A percentile compares a stretch with the other conserved stretches of the same genome.
These are phyloP conservation scores for Salix suchowensis DNA, from an alignment of 345 rosid species.

Conservation along the genomic window DNA sequence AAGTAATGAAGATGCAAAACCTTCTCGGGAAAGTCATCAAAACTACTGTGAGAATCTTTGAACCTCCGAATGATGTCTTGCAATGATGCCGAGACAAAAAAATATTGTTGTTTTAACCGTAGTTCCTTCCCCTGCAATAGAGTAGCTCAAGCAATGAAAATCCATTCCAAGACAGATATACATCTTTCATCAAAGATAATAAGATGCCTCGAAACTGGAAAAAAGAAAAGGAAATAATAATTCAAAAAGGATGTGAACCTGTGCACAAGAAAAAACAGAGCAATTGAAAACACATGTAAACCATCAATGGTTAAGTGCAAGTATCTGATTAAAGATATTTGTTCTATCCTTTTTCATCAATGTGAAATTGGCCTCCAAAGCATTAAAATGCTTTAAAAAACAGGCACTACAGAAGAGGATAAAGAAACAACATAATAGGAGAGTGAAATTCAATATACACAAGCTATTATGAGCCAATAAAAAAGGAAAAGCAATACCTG, in stretches of 20 bases:
- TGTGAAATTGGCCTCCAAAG: neutral
- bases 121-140: conserved; percentile 46
- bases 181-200: neutral
- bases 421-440: neutral
- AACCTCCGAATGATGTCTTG: conserved; percentile 48
- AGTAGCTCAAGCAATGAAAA: conserved; percentile 10
- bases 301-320: too few relatives aligned
- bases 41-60: conserved; percentile 39
- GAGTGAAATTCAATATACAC: neutral
- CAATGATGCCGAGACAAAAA: conserved; percentile 45
- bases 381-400: neutral
- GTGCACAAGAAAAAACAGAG: too few relatives aligned
- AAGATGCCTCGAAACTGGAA: neutral
- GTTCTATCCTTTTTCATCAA: neutral
- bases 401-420: neutral
- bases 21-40: conserved; percentile 41
- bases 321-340: neutral
- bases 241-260: neutral
- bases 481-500: conserved; percentile 28
- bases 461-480: conserved; percentile 1
- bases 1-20: conserved; percentile 10
- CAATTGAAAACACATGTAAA: neutral
- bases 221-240: neutral
- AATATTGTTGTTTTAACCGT: conserved; percentile 48
- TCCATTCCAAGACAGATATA: neutral